phyloP scores from a whole-genome alignment of 1,284 basidiomycete species.

The Heliocybe sulcata region DNA sequence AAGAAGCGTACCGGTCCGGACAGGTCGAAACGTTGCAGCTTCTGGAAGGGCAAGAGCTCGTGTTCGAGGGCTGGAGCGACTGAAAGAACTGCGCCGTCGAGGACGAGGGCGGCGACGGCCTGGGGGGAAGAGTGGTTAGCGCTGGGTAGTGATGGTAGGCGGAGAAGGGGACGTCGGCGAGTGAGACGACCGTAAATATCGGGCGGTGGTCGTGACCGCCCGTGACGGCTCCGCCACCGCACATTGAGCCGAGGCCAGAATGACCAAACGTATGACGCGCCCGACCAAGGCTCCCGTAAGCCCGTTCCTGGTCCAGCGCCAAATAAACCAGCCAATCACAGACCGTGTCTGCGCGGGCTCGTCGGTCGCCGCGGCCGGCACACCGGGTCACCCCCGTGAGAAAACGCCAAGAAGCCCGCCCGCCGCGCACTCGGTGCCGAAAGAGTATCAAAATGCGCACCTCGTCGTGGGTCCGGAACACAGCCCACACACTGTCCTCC shows the following conservation, averaged over 20 bases:
- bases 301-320: neutral
- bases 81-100: conserved; percentile 35
- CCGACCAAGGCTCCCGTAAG: neutral
- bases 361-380: conserved; percentile 1
- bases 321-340: neutral
- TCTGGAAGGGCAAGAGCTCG: conserved; percentile 52
- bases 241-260: neutral
- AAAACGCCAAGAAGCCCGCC: conserved; percentile 8
- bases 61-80: conserved; percentile 48
- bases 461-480: conserved; percentile 53
- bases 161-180: neutral
- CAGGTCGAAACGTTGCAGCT: conserved; percentile 40
- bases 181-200: neutral
- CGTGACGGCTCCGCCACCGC: neutral
- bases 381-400: conserved; percentile 9
- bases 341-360: neutral
- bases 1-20: conserved; percentile 23
- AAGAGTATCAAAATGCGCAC: conserved; percentile 27
- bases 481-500: conserved; percentile 38
- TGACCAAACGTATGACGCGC: conserved; percentile 1
- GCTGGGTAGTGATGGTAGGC: neutral
- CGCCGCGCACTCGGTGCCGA: neutral
- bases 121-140: conserved; percentile 19
- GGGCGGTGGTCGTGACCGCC: neutral
- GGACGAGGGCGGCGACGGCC: conserved; percentile 47